Base-by-base conservation (phyloP, 352 stramenopile species). In the Phytophthora macrochlamydospora region DNA sequence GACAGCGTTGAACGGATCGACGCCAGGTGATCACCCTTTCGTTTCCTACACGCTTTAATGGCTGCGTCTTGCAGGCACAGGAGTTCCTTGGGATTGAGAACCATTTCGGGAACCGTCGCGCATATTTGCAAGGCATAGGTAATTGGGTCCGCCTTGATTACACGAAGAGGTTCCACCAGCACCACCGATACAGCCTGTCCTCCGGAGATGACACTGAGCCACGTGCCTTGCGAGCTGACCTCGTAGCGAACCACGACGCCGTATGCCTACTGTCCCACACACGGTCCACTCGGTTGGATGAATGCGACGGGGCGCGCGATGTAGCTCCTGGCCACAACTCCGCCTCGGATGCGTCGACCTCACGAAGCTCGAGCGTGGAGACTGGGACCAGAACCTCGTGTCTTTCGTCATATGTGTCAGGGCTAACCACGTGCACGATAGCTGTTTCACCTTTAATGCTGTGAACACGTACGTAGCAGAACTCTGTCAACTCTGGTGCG, bases 141-240 rank as follows among this genome's bases (percentile, higher is more conserved):
- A 32, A 59, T 45, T 9, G 29, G 58, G 24, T 55, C 58, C 2
- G 40, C 50, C 13, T 65, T 59, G 7, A 65, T 65, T 12, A 55
- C 33, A 6, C 50, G 29, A 3, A 43, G 31, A 11, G 58, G 49
- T 7, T 65, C 58, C 4, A 29, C 2, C 12, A 54, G 24, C 33
- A 4, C 7, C 5, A 51, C 45, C 3, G 28, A 7, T 12, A 33
- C 14, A 7, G 14, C 45, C 3, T 5, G 4, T 14, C n/a, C 7
- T 7, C 13, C 43, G 32, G 9, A 65, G 14, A 58, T 12, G n/a
- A 65, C 33, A n/a, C 1, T 49, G 0, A 65, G 51, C 3, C 2
- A 50, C 2, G 58, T 11, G 14, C 31, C 42, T 1, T 55, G 30
- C 0, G 29, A 1, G 2, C n/a, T 7, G 4, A 59, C 5, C 11